Percentiles rank a stretch among this genome's conserved stretches.
These are phyloP conservation scores for Linnemannia elongata DNA, from an alignment of 192 early-diverging fungal species.

Conservation along the genomic window DNA sequence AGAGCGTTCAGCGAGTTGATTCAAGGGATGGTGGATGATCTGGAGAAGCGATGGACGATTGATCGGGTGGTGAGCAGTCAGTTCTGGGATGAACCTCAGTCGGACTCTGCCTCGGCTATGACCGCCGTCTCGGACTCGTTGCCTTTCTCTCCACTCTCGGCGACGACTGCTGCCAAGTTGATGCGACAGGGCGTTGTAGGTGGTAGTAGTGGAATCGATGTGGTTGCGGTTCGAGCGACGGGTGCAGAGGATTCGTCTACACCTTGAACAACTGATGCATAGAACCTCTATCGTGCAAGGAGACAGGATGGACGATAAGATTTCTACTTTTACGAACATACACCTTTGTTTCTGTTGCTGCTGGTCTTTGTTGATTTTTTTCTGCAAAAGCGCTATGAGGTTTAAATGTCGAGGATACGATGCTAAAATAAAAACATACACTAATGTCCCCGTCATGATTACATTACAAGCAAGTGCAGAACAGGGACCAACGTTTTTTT, in stretches of 20 bases:
- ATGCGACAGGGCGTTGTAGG: neutral
- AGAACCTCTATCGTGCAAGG: too few species aligned
- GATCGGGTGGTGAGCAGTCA: constrained; percentile 37
- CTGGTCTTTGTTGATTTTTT: neutral
- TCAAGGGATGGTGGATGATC: constrained; percentile 48
- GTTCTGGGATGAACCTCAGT: constrained; percentile 26
- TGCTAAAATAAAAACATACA: neutral
- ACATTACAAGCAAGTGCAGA: neutral
- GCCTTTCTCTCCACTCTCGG: neutral
- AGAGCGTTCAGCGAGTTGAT: constrained; percentile 29
- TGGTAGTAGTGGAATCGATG: neutral
- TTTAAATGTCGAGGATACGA: neutral
- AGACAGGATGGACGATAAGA: too few species aligned
- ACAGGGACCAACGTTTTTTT: neutral
- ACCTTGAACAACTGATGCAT: too few species aligned
- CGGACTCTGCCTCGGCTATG: neutral
- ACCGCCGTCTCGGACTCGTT: neutral
- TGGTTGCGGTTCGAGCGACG: neutral
- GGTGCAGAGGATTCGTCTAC: neutral
- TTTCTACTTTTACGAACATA: too few species aligned
- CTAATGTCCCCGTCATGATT: neutral
- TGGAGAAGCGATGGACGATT: constrained; percentile 44
- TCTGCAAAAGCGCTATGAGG: neutral
- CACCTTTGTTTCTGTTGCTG: too few species aligned
- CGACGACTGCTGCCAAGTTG: neutral